Percentiles rank a stretch among this genome's conserved stretches.
Conservation (phyloP, 371 early-diverging fungal genomes). For the Mucor piriformis region DNA sequence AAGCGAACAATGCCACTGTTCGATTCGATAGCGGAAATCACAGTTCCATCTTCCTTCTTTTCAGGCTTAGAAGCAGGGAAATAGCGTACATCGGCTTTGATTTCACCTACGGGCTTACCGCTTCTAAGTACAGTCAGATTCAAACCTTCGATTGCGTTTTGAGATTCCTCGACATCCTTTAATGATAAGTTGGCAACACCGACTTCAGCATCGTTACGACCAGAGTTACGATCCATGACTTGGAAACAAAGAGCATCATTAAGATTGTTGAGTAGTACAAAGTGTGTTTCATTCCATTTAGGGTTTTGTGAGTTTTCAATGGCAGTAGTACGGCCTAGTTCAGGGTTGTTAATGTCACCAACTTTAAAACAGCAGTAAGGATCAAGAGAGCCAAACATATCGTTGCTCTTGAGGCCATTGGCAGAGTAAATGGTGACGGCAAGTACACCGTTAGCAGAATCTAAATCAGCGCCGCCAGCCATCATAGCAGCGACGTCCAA, state of each 20-base stretch:
- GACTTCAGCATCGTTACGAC: slow-evolving; percentile 30
- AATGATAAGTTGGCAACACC: slow-evolving; percentile 56
- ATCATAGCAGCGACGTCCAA: slow-evolving; percentile 81
- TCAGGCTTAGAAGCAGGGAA: slow-evolving; percentile 36
- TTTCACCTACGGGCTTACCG: slow-evolving; percentile 39
- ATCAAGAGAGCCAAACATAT: slow-evolving; percentile 80
- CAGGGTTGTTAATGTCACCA: slow-evolving; percentile 58
- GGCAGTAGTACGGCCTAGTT: slow-evolving; percentile 59
- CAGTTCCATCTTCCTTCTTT: slow-evolving; percentile 35
- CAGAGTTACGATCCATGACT: slow-evolving; percentile 34
- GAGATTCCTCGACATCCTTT: slow-evolving; percentile 49
- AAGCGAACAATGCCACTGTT: slow-evolving; percentile 47
- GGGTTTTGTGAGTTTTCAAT: slow-evolving; percentile 51
- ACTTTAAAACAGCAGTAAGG: slow-evolving; percentile 75
- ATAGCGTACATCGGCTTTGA: slow-evolving; percentile 34
- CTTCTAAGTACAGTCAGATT: slow-evolving; percentile 24
- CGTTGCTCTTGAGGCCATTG: slow-evolving; percentile 74
- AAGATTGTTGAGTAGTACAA: slow-evolving; percentile 33
- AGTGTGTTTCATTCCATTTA: slow-evolving; percentile 40
- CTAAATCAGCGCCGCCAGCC: slow-evolving; percentile 57
- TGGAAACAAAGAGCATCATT: slow-evolving; percentile 27
- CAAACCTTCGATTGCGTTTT: slow-evolving; percentile 32
- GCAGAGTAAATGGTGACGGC: slow-evolving; percentile 76
- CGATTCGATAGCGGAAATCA: slow-evolving; percentile 30
- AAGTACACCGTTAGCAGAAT: slow-evolving; percentile 79